Base-by-base conservation (phyloP, 768 basidiomycete genomes). In the Rhizopogon vulgaris region DNA sequence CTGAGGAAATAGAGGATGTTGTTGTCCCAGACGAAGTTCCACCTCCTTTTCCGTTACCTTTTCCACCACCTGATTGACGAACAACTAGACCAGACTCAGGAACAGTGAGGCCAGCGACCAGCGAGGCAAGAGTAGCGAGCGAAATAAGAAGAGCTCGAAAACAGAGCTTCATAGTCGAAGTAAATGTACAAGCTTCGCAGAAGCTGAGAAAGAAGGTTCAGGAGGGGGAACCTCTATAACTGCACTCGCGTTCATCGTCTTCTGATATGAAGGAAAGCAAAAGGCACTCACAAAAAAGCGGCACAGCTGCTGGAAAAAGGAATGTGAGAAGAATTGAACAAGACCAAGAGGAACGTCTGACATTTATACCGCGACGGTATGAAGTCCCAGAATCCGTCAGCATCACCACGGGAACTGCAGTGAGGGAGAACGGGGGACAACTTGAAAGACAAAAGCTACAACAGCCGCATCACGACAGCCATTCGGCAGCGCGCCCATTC, bases 231-330 rank as follows among this genome's bases (percentile, higher is more conserved):
- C 59, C 56, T 56, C 54, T 50, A 54, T 56, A 53, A 34, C 45
- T 46, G 32, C 22, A 15, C 18, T 10, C 8, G 15, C 14, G 22
- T 46, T 34, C 22, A 46, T 22, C 18, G 9, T 46, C 40, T 24
- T 52, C 30, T 34, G 25, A 18, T 41, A 36, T 10, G 41, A 22
- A 52, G 14, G 22, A 38, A 42, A 32, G 17, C 3, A 15, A 14
- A 34, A 18, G 6, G 22, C 36, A 24, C 47, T 57, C 42, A 36
- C 28, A 41, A 46, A 24, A 49, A 41, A 48, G 73, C 81, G 82
- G 80, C 82, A 54, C 80, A 65, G 82, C 79, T 82, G 81, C 78
- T 56, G 60, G 60, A 54, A 53, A 9, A 60, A 58, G 63, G 59
- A 53, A 55, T 53, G 49, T 40, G 51, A 54, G 48, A 52, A 40